Base-by-base conservation (phyloP, 805 yeast genomes). In the Ogataea naganishii region DNA sequence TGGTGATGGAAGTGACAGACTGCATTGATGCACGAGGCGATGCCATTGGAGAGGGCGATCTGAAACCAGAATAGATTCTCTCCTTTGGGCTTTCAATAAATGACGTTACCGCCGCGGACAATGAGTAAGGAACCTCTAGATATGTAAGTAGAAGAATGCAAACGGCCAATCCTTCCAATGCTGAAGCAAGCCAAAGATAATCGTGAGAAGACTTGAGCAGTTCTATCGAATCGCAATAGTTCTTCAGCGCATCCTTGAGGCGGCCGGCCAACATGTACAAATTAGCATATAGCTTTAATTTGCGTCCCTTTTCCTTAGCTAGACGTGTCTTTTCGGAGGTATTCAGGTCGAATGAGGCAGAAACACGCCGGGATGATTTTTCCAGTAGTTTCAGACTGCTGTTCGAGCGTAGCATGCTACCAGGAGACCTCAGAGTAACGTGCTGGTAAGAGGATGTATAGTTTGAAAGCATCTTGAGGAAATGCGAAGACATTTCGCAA, bases 371-470 rank as follows among this genome's bases (percentile, higher is more conserved):
- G 24, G 44, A 50, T 23, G 34, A 41, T 30, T 48, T 46, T 14
- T 43, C 56, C 7, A 30, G 23, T 2, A 33, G 19, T 4, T 30
- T 7, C 1, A 37, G 17, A 6, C 22, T 24, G n/a, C 42, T 42
- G 4, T 32, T 26, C 27, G 21, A 13, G 24, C n/a, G 11, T 13
- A n/a, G 14, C 3, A 49, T 27, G 7, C 76, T 67, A 0, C 81
- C 82, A 0, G 96, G 96, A 0, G 94, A 82, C 40, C 94, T 64
- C 35, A 85, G 64, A 0, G 95, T 80, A 21, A 84, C 81, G 48
- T 81, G 84, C 36, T 75, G 72, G 40, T 78, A 80, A 1, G 94
- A 74, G 4, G 78, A 68, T 7, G 85, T 84, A 43, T 78, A 80
- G 6, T 62, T 67, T 12, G 83, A 77, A 35, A 89, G 60, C 7